Conservation (phyloP, 345 rosid species). For the Eucalyptus viminalis region DNA sequence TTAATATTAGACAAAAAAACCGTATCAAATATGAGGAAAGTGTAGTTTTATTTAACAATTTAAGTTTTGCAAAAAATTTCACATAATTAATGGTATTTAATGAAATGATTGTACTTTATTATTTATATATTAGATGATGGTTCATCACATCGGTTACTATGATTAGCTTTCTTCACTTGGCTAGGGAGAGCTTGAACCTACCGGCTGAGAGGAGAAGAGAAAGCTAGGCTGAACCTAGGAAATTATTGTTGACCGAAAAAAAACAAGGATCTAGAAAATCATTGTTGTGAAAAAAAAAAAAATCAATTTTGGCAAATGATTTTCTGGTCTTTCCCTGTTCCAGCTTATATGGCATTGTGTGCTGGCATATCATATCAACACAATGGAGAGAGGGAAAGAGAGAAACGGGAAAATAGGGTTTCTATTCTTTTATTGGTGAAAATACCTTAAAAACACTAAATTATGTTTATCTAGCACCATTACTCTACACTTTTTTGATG, state of each 20-base stretch:
- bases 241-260: not conserved
- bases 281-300: not conserved
- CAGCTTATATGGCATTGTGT: not conserved
- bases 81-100: not conserved
- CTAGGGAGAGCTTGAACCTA: not conserved
- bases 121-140: not conserved
- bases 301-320: not conserved
- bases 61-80: too few species aligned
- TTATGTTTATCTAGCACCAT: not conserved
- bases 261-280: not conserved
- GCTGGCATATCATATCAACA: not conserved
- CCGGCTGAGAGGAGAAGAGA: not conserved
- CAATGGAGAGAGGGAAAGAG: not conserved
- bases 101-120: not conserved
- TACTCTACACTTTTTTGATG: not conserved
- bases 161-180: not conserved
- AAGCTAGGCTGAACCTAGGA: not conserved
- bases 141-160: not conserved
- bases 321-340: not conserved
- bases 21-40: too few species aligned
- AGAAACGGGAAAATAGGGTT: not conserved
- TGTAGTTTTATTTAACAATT: too few species aligned
- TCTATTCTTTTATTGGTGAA: not conserved
- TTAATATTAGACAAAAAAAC: fast-evolving
- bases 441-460: not conserved